Evolutionary conservation across 2,329 filamentous ascomycete species (phyloP).

Genomic region (Botrytis aclada): DNA sequence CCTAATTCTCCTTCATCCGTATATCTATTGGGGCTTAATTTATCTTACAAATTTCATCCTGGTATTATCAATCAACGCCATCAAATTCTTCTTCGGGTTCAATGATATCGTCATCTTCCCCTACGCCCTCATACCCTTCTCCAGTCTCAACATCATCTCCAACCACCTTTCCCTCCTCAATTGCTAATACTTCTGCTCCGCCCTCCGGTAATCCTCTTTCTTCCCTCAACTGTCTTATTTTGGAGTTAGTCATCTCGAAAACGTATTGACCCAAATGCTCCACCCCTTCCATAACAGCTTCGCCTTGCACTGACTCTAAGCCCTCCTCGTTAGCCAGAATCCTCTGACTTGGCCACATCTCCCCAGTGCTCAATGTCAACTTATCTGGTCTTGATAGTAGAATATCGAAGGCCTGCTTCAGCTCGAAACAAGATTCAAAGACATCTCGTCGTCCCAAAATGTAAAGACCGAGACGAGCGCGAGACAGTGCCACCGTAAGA

Average conservation of each 20-base stretch:
- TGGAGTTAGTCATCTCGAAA: conserved; percentile 80
- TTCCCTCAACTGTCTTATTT: conserved; percentile 35
- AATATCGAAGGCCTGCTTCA: conserved; percentile 79
- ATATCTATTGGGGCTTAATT: not conserved
- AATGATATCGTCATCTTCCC: not conserved
- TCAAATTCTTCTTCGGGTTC: not conserved
- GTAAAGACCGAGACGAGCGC: conserved; percentile 87
- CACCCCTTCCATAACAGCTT: conserved; percentile 79
- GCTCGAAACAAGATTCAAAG: conserved; percentile 85
- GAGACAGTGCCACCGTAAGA: conserved; percentile 89
- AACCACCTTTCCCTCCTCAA: conserved; percentile 1
- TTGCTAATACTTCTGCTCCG: not conserved
- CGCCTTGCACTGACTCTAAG: conserved; percentile 47
- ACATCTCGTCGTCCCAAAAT: conserved; percentile 84
- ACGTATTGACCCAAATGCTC: conserved; percentile 97
- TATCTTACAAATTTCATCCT: not conserved
- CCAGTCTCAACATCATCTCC: conserved; percentile 1
- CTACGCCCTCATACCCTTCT: not conserved
- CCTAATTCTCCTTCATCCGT: not conserved
- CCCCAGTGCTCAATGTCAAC: conserved; percentile 75
- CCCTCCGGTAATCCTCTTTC: conserved; percentile 32
- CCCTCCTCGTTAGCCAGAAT: conserved; percentile 44
- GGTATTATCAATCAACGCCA: not conserved
- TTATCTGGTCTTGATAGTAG: conserved; percentile 77
- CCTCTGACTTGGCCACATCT: conserved; percentile 74